Evolutionary conservation across 1,284 basidiomycete species (phyloP).

Genomic region (Ceratobasidium sp.): DNA sequence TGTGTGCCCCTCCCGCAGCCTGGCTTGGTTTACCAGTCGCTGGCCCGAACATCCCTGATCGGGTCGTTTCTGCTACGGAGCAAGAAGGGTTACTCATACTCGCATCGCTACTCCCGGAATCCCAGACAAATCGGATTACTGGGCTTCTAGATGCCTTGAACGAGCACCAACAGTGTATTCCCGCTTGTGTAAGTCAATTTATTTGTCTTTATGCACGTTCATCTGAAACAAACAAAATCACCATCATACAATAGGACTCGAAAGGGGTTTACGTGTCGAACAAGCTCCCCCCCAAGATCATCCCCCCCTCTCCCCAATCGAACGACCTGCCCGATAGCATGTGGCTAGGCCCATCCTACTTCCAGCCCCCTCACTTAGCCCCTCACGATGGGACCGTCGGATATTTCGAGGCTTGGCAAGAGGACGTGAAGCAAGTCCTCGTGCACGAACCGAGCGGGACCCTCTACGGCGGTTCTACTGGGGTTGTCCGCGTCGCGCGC

Average conservation of each 20-base stretch:
- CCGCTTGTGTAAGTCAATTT: background rate
- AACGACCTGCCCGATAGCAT: no score
- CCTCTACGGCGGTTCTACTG: background rate
- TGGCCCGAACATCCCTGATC: no score
- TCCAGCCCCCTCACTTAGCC: background rate
- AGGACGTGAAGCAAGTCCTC: background rate
- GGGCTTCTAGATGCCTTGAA: background rate
- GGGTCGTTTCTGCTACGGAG: no score
- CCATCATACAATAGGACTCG: no score
- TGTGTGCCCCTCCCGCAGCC: background rate
- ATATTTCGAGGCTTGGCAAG: slow-evolving; percentile 5
- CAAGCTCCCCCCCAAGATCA: no score
- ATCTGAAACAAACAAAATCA: no score
- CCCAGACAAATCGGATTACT: background rate
- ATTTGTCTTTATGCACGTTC: no score
- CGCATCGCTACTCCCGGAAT: background rate
- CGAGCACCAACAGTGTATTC: background rate
- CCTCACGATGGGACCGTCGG: background rate
- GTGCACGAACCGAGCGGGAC: slow-evolving; percentile 1
- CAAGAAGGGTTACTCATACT: no score
- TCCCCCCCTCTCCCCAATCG: slow-evolving; percentile 6
- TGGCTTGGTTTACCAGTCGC: slow-evolving; percentile 4
- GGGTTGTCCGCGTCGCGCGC: background rate
- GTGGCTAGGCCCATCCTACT: slow-evolving; percentile 8
- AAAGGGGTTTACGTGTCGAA: no score